Evolutionary conservation across 345 rosid genomes (phyloP), one percentile per base, ranked within the genome.

Genomic region (Syzygium aqueum): DNA sequence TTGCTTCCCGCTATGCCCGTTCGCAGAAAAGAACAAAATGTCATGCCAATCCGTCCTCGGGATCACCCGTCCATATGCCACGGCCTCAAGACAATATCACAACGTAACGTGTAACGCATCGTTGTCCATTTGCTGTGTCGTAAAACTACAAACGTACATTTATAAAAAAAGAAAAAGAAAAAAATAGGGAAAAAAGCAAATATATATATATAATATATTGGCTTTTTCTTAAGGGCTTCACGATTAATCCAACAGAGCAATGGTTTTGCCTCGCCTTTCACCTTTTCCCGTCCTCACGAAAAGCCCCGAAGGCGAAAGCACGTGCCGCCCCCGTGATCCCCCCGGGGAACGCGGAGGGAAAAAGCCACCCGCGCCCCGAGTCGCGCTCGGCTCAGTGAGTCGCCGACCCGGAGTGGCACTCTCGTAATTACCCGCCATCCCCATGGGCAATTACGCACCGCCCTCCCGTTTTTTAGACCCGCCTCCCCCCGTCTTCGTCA

Each of bases 31-130:
- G 0, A 30, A 2, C 4, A 7, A 30, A 16, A 3, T 30, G 25
- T 16, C 1, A 12, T 2, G 25, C 5, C 22, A 19, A 8, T 33
- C 19, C 0, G 25, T 67, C 0, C 0, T 0, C 43, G 43, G 0
- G 2, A 73, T 73, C 0, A 3, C 80, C 13, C 40, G 27, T 65
- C 1, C 43, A 30, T 30, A 4, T 30, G 2, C 33, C 3, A 4
- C 2, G 8, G 22, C 77, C 30, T 30, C 17, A 7, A 28, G 7
- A 23, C 25, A 9, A 73, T 40, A 9, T 5, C 43, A 40, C 43
- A 40, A 4, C 43, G 5, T 40, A 40, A 40, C 43, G 5, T 40
- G 43, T 40, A 4, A 4, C 6, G 5, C 6, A 40, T 40, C 43
- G 43, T 40, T 4, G 43, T 4, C 43, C 5, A 40, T 4, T 3